Evolutionary conservation across 305 asterid species (phyloP).

Genomic region (Plantago coronopus): DNA sequence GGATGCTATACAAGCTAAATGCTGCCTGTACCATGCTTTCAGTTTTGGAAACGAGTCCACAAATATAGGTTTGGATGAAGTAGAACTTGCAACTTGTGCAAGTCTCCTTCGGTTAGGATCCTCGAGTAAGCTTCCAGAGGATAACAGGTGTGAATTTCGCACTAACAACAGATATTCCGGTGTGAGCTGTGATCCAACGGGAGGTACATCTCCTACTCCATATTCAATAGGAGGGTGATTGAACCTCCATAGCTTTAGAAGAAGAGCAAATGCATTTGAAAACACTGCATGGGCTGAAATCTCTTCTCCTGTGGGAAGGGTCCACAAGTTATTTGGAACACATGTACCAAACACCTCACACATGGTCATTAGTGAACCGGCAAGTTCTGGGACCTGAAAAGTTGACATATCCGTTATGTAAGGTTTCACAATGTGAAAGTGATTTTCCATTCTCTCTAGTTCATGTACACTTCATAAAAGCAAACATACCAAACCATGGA

Average conservation of each 20-base stretch:
- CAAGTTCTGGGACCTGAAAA: slow-evolving; percentile 94
- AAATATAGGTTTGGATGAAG: slow-evolving; percentile 70
- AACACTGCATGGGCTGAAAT: slow-evolving; percentile 81
- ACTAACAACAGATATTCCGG: slow-evolving; percentile 88
- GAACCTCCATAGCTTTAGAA: slow-evolving; percentile 85
- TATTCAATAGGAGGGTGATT: slow-evolving; percentile 92
- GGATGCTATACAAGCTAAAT: slow-evolving; percentile 87
- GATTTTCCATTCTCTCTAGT: neutral
- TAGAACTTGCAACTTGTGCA: slow-evolving; percentile 62
- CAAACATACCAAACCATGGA: slow-evolving; percentile 83
- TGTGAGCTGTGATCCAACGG: slow-evolving; percentile 87
- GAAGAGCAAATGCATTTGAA: slow-evolving; percentile 95
- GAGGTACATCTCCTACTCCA: slow-evolving; percentile 93
- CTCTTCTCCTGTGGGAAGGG: slow-evolving; percentile 69
- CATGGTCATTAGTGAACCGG: slow-evolving; percentile 81
- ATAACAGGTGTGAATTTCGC: slow-evolving; percentile 68
- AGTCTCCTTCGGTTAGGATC: slow-evolving; percentile 81
- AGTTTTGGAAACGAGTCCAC: slow-evolving; percentile 97
- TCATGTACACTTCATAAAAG: slow-evolving; percentile 7
- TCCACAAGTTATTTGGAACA: slow-evolving; percentile 68
- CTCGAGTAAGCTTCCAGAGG: slow-evolving; percentile 50
- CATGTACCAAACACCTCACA: slow-evolving; percentile 94
- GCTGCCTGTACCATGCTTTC: slow-evolving; percentile 96
- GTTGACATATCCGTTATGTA: neutral
- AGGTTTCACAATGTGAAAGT: neutral